Base-by-base conservation (phyloP, 2,329 filamentous ascomycete species). In the Microdochium trichocladiopsis region DNA sequence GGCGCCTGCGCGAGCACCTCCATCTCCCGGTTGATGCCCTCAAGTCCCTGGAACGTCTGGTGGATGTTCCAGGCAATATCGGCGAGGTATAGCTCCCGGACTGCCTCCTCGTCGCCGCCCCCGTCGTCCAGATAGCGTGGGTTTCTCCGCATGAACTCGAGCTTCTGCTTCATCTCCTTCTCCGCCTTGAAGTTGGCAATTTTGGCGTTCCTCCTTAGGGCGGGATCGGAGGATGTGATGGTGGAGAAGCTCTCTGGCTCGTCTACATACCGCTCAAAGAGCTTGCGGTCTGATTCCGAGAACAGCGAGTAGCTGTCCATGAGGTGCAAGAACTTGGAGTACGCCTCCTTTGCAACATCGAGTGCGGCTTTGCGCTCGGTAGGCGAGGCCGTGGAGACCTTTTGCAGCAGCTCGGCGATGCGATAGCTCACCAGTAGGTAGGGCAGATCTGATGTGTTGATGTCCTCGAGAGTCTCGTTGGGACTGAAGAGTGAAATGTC, bases 401-500 rank as follows among this genome's bases (percentile, higher is more conserved):
- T 86, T 62, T 90, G 83, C 36, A 87, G 74, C 12, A 96, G 78
- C 64, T 96, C 91, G 31, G 91, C 93, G 51, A 94, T 74, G 62
- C 86, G 82, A 68, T 86, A 90, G 68, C 87, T 79, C 56, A 92
- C 80, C 22, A 90, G 79, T 55, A 99, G 79, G 67, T 93, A 95
- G 71, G 90, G 90, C 28, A 99, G 72, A 63, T 95, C 86, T n/a
- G 80, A 78, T 1, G 93, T 95, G 14, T 88, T 76, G 28, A 96
- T 74, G 71, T 99, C 94, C 56, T 99, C 94, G 37, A 93, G 70
- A 1, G 82, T 80, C 69, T 99, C 94, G 69, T 99, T 99, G 33
- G 84, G 78, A 60, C 90, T 96, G 78, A 97, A 97, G 51, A 99
- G 76, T 0, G 88, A 86, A 24, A 94, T 76, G 54, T 83, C 78